phyloP scores from a whole-genome alignment of 1,284 basidiomycete genomes.

The Sporisorium sorghi region DNA sequence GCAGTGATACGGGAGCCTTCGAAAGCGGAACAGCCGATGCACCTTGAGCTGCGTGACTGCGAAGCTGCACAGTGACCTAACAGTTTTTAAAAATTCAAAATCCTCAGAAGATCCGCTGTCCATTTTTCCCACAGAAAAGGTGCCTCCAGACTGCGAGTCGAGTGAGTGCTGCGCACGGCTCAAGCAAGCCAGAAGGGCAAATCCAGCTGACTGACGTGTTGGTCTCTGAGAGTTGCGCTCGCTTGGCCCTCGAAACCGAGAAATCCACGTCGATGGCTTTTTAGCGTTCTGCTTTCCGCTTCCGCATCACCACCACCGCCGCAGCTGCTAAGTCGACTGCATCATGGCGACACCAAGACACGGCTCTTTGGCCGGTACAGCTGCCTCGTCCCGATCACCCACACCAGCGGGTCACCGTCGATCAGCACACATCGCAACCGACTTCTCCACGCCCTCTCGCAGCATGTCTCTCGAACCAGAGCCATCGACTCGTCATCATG shows the following conservation, averaged over 20 bases:
- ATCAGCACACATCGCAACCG: conserved; percentile 33
- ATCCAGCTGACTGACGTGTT: conserved; percentile 30
- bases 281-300: not conserved
- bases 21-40: not conserved
- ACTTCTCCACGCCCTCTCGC: no score
- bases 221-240: conserved; percentile 21
- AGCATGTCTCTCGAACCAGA: conserved; percentile 11
- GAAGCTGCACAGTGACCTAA: no score
- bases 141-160: not conserved
- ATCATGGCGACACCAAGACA: conserved; percentile 21
- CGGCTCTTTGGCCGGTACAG: conserved; percentile 12
- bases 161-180: not conserved
- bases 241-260: not conserved
- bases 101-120: conserved; percentile 1
- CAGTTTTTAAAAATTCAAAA: not conserved
- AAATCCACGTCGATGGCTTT: not conserved
- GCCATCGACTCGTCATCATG: not conserved
- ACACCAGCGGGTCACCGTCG: conserved; percentile 39
- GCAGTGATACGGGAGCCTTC: not conserved
- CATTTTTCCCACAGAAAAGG: not conserved
- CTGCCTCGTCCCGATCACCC: conserved; percentile 21
- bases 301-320: conserved; percentile 3
- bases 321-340: not conserved
- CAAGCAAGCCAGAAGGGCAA: conserved; percentile 3
- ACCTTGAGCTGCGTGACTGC: no score